Percentiles rank a stretch among this genome's conserved stretches.
Evolutionary conservation across 2,329 filamentous ascomycete species (phyloP).

Genomic region (Aspergillus sclerotialis): DNA sequence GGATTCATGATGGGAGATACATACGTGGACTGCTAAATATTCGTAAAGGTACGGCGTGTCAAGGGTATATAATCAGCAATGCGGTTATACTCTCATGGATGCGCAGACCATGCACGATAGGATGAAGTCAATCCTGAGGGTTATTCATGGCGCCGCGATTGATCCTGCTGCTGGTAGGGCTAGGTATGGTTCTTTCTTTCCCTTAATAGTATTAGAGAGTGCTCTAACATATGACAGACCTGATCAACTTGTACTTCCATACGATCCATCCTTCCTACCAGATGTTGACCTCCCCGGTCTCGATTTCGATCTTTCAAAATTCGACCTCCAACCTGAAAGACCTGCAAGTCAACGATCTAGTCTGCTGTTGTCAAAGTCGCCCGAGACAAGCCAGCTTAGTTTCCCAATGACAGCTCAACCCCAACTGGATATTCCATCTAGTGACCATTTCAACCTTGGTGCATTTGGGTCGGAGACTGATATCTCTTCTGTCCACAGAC

Average conservation of each 20-base stretch:
- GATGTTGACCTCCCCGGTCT: conserved; percentile 56
- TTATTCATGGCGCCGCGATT: conserved; percentile 52
- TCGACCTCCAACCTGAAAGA: conserved; percentile 32
- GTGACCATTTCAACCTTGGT: conserved; percentile 33
- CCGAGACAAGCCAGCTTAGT: conserved; percentile 21
- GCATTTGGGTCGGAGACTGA: conserved; percentile 38
- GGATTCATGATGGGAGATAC: conserved; percentile 10
- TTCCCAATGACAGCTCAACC: conserved; percentile 20
- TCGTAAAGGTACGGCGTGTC: conserved; percentile 66
- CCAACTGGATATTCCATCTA: conserved; percentile 44
- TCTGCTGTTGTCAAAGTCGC: conserved; percentile 27
- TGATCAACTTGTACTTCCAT: conserved; percentile 67
- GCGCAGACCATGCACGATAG: conserved; percentile 66
- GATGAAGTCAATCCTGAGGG: conserved; percentile 62
- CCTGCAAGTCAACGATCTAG: conserved; percentile 24
- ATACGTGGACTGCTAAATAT: no score
- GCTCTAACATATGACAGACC: conserved; percentile 46
- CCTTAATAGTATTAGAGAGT: neutral
- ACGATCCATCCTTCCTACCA: conserved; percentile 76
- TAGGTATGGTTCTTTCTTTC: conserved; percentile 49
- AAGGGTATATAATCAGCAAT: conserved; percentile 81
- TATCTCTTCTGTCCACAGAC: conserved; percentile 29
- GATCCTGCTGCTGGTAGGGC: conserved; percentile 66
- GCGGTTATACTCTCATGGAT: conserved; percentile 75
- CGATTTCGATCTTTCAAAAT: conserved; percentile 45